phyloP scores from a whole-genome alignment of 2,329 filamentous ascomycete species.

The Hypomyces rosellus region DNA sequence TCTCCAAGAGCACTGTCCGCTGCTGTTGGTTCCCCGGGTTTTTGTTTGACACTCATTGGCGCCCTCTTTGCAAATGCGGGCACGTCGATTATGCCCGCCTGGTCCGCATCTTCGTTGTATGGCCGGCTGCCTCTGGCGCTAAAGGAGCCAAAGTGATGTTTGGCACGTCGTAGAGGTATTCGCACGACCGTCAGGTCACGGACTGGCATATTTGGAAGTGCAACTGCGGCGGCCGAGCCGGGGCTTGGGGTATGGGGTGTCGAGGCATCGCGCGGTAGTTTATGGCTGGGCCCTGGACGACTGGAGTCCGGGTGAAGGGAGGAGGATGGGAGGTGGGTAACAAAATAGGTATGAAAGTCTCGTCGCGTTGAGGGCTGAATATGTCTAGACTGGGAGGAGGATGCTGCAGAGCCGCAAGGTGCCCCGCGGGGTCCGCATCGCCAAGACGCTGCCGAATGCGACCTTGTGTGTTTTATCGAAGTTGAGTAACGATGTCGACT shows the following conservation, averaged over 20 bases:
- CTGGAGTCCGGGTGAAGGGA: constrained; percentile 85
- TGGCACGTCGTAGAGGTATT: constrained; percentile 86
- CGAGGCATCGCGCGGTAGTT: constrained; percentile 78
- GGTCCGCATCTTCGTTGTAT: constrained; percentile 90
- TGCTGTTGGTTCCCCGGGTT: constrained; percentile 54
- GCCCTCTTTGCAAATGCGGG: constrained; percentile 85
- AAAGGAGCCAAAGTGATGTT: constrained; percentile 87
- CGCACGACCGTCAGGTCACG: constrained; percentile 89
- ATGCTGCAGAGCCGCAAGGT: background rate
- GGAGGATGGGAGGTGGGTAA: constrained; percentile 89
- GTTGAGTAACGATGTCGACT: constrained; percentile 3
- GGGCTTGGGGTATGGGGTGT: constrained; percentile 61
- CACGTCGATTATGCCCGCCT: constrained; percentile 88
- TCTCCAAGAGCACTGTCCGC: constrained; percentile 78
- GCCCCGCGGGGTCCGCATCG: constrained; percentile 9
- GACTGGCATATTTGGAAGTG: constrained; percentile 51
- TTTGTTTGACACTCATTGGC: constrained; percentile 56
- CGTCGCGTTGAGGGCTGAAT: constrained; percentile 29
- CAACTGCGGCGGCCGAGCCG: constrained; percentile 51
- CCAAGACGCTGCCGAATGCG: constrained; percentile 3
- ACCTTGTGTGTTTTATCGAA: background rate
- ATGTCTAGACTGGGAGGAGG: constrained; percentile 2
- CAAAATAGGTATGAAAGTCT: constrained; percentile 91
- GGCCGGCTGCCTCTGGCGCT: constrained; percentile 74
- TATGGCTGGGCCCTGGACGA: constrained; percentile 64